phyloP scores from a whole-genome alignment of 176 grass and related monocot genomes.

The Rhynchospora pubera region DNA sequence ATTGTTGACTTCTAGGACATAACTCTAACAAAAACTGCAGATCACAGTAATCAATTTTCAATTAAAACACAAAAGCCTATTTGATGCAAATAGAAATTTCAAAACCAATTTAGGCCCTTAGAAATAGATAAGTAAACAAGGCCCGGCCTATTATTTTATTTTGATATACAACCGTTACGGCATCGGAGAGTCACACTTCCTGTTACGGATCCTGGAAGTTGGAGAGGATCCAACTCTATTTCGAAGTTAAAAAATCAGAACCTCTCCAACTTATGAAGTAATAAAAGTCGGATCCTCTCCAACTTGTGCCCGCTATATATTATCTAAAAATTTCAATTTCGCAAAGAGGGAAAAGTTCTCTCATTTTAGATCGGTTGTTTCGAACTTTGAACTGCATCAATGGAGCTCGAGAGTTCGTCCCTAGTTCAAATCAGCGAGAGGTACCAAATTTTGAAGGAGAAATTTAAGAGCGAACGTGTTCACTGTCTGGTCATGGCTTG shows the following conservation, averaged over 20 bases:
- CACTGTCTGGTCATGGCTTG: background rate
- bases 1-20: no score
- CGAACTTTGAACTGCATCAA: background rate
- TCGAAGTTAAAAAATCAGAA: background rate
- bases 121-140: no score
- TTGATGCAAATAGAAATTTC: no score
- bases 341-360: background rate
- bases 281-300: background rate
- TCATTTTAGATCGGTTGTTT: background rate
- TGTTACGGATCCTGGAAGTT: background rate
- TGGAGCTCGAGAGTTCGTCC: conserved; percentile 10
- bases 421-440: background rate
- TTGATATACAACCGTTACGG: background rate
- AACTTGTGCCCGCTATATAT: background rate
- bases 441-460: background rate
- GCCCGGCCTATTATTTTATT: background rate
- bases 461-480: background rate
- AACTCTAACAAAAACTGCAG: no score
- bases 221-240: background rate
- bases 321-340: background rate
- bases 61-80: no score
- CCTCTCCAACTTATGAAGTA: background rate
- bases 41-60: no score
- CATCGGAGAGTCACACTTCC: background rate
- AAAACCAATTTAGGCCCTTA: no score